A percentile compares a stretch with the other conserved stretches of the same genome.
These are phyloP conservation scores for Xeromyces bisporus DNA, from an alignment of 495 filamentous ascomycete genomes.

Conservation along the genomic window DNA sequence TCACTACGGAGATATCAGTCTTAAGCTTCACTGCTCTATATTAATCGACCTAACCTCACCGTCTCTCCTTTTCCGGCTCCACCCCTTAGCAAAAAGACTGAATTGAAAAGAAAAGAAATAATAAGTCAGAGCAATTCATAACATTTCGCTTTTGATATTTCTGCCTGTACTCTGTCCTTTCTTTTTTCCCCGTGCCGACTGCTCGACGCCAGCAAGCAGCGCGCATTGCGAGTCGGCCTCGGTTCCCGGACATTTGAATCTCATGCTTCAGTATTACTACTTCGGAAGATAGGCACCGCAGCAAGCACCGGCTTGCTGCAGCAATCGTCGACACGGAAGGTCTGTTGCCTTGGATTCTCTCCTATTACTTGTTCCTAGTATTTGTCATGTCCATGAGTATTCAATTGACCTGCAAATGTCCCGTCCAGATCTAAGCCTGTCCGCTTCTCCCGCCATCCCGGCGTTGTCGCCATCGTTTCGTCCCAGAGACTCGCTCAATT, in stretches of 20 bases:
- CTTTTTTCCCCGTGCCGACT: constrained; percentile 2
- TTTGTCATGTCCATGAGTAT: too few species aligned
- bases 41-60: too few species aligned
- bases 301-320: constrained; percentile 40
- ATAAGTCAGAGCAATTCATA: neutral
- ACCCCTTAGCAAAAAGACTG: constrained; percentile 1
- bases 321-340: constrained; percentile 36
- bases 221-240: constrained; percentile 16
- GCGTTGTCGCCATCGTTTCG: constrained; percentile 23
- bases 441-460: constrained; percentile 25
- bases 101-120: neutral
- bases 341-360: constrained; percentile 10
- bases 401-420: too few species aligned
- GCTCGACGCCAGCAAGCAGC: constrained; percentile 6
- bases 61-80: constrained; percentile 2
- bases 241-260: constrained; percentile 17
- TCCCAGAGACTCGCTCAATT: constrained; percentile 12
- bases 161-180: too few species aligned
- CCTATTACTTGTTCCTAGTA: too few species aligned
- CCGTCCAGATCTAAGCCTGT: constrained; percentile 24
- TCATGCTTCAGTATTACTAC: constrained; percentile 38
- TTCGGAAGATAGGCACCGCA: constrained; percentile 35
- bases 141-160: too few species aligned
- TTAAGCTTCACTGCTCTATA: constrained; percentile 3
- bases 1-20: constrained; percentile 14